A percentile compares a stretch with the other conserved stretches of the same genome.
Evolutionary conservation across 768 basidiomycete species (phyloP).

Genomic region (Lactarius vividus): DNA sequence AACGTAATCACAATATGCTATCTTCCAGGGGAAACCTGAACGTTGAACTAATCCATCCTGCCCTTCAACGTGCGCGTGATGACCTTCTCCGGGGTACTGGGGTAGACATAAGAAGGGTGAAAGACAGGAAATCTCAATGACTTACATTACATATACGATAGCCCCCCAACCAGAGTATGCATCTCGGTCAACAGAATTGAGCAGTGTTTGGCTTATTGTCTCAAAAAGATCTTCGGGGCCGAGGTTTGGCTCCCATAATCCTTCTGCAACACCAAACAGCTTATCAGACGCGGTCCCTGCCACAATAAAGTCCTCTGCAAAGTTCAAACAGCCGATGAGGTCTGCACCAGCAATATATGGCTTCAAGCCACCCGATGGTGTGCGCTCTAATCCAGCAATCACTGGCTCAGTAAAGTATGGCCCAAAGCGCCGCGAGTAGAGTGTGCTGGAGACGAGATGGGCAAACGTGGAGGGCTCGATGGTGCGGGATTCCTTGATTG

Average conservation of each 20-base stretch:
- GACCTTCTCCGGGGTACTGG: constrained; percentile 68
- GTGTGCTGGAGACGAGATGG: constrained; percentile 90
- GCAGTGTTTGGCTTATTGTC: constrained; percentile 92
- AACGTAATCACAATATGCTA: not conserved
- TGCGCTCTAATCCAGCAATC: constrained; percentile 83
- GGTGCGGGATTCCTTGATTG: constrained; percentile 97
- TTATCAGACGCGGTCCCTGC: constrained; percentile 90
- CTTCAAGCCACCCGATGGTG: constrained; percentile 65
- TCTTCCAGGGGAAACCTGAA: constrained; percentile 1
- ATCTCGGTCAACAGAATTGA: constrained; percentile 95
- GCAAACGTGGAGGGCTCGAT: constrained; percentile 96
- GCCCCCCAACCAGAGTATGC: constrained; percentile 97
- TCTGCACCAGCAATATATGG: constrained; percentile 97
- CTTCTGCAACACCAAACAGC: constrained; percentile 95
- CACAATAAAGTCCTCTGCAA: constrained; percentile 96
- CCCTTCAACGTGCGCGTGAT: constrained; percentile 85
- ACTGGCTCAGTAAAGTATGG: constrained; percentile 98
- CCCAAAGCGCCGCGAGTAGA: constrained; percentile 94
- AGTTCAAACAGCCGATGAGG: constrained; percentile 89
- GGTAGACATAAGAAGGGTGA: constrained; percentile 23
- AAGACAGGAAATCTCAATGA: constrained; percentile 22
- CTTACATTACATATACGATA: constrained; percentile 93
- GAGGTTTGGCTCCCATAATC: constrained; percentile 96
- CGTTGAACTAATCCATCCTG: constrained; percentile 74
- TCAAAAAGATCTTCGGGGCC: constrained; percentile 97